Base-by-base conservation (phyloP, 169 alveolate genomes). In the Plasmodium blacklocki region DNA sequence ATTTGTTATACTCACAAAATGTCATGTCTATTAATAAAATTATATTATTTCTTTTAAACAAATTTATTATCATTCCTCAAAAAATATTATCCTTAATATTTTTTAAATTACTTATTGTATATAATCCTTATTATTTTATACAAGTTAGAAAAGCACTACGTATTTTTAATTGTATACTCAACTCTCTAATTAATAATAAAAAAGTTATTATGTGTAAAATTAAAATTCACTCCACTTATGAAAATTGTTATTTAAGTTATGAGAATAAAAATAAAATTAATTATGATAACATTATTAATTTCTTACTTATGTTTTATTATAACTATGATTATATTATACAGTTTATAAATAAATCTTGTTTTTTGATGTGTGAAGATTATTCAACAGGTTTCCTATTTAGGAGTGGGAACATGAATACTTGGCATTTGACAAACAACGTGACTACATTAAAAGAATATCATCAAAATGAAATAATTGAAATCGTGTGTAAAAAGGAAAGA, bases 341-440 rank as follows among this genome's bases (percentile, higher is more conserved):
- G 11, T 80, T 80, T 80, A 80, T 80, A 43, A 70, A 80, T 72
- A 80, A 80, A 29, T 80, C 90, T 12, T 67, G 90, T 15, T 80
- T 67, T 62, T 56, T 80, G 32, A 80, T 80, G 90, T 80, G 90
- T 26, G 90, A 80, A 56, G 90, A 80, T 68, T 80, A 80, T 80
- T 78, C 70, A 5, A 70, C 67, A 29, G 50, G 58, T 23, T 21
- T 70, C 3, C 56, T 26, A 45, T 80, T 80, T 73, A 63, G 58
- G 45, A 80, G 59, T 60, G 72, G 59, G 0, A 54, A 49, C 23
- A 21, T 63, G 32, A 66, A 47, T 14, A 72, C 21, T 56, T 15
- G 1, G 9, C 7, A 3, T 5, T 1, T 32, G 0, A 6, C 8
- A 5, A 32, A 32, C 5, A 32, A 32, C 0, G 0, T 32, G 45